A percentile compares a stretch with the other conserved stretches of the same genome.
Conservation (phyloP, 345 rosid species). For the Hypericum androsaemum region DNA sequence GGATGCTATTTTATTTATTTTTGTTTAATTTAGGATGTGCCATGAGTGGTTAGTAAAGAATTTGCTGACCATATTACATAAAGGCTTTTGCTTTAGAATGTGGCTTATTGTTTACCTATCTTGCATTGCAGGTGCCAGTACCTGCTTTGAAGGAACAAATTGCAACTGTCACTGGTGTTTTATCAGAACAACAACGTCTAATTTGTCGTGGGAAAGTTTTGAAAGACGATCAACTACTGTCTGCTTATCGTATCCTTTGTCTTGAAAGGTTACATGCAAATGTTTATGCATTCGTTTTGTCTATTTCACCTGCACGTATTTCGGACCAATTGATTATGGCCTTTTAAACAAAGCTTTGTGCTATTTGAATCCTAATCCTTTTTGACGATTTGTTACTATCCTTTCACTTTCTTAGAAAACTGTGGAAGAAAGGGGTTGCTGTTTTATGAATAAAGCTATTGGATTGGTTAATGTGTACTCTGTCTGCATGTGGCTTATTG, state of each 20-base stretch:
- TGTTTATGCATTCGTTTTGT: neutral
- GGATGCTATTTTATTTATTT: no score
- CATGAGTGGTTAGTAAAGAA: no score
- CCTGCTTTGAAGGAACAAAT: slow-evolving; percentile 74
- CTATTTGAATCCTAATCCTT: no score
- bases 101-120: neutral
- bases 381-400: no score
- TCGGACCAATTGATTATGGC: no score
- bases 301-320: neutral
- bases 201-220: slow-evolving; percentile 79
- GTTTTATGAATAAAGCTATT: no score
- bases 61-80: neutral
- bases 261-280: neutral
- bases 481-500: no score
- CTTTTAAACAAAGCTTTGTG: no score
- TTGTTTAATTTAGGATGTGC: no score
- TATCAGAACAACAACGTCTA: slow-evolving; percentile 63
- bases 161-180: slow-evolving; percentile 66
- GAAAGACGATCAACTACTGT: slow-evolving; percentile 71
- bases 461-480: no score
- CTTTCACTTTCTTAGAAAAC: no score
- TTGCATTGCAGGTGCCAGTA: slow-evolving; percentile 46
- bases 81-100: neutral
- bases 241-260: slow-evolving; percentile 75
- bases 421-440: no score